A percentile compares a stretch with the other conserved stretches of the same genome.
Conservation (phyloP, 768 basidiomycete species). For the Tubosaeta sp. region DNA sequence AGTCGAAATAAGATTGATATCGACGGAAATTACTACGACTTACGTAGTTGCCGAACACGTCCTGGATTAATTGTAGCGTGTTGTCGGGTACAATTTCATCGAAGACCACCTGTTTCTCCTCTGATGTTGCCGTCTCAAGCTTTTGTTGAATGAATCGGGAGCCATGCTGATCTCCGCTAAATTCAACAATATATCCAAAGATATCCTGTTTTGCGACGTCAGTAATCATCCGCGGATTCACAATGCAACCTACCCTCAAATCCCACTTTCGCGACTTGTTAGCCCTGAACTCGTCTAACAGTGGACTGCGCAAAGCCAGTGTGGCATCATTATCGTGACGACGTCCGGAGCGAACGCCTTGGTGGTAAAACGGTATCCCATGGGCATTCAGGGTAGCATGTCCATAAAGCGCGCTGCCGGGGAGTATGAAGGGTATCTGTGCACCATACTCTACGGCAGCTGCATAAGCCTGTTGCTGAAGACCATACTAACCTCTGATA, state of each 20-base stretch:
- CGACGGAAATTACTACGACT: constrained; percentile 23
- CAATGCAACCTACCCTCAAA: constrained; percentile 50
- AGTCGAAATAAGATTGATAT: constrained; percentile 6
- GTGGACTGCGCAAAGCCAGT: constrained; percentile 54
- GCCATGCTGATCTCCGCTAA: constrained; percentile 93
- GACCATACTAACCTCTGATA: constrained; percentile 33
- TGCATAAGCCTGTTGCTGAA: constrained; percentile 48
- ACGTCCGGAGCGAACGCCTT: constrained; percentile 40
- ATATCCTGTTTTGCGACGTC: constrained; percentile 60
- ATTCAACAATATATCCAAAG: constrained; percentile 80
- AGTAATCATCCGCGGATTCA: background rate
- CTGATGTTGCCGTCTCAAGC: constrained; percentile 68
- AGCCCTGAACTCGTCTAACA: constrained; percentile 81
- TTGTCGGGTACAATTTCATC: constrained; percentile 82
- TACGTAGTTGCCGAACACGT: constrained; percentile 97
- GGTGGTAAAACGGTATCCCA: constrained; percentile 35
- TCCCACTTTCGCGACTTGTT: constrained; percentile 82
- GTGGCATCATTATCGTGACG: constrained; percentile 40
- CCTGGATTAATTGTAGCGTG: constrained; percentile 73
- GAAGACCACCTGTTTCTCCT: constrained; percentile 77
- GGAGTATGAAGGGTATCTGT: constrained; percentile 43
- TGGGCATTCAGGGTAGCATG: constrained; percentile 31
- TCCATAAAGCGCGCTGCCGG: constrained; percentile 44
- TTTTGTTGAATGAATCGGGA: constrained; percentile 96
- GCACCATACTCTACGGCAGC: constrained; percentile 45